These are phyloP conservation scores for Conticribra guillardii DNA, from an alignment of 108 stramenopile genomes.

Conservation along the genomic window DNA sequence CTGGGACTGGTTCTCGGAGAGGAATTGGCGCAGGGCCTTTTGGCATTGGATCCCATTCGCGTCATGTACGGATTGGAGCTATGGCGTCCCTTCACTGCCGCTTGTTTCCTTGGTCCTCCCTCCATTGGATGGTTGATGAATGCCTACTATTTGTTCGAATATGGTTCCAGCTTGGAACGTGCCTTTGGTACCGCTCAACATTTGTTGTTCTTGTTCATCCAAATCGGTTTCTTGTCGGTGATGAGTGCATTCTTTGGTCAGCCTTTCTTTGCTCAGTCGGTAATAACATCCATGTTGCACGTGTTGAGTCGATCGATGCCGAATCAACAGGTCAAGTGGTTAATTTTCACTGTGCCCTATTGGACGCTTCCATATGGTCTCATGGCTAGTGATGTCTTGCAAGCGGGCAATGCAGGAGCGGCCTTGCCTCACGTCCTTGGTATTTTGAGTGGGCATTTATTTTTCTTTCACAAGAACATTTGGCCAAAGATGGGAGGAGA, in stretches of 20 bases:
- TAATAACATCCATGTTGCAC: slow-evolving; percentile 90
- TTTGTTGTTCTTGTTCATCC: slow-evolving; percentile 73
- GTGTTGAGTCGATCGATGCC: slow-evolving; percentile 87
- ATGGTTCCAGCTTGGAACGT: slow-evolving; percentile 84
- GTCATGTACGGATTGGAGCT: slow-evolving; percentile 77
- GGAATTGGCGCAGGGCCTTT: slow-evolving; percentile 76
- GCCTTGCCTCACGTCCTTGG: slow-evolving; percentile 88
- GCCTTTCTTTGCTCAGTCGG: slow-evolving; percentile 80
- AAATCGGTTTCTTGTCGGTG: slow-evolving; percentile 60
- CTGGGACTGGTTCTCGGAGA: slow-evolving; percentile 82
- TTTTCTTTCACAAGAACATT: slow-evolving; percentile 80
- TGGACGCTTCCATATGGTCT: slow-evolving; percentile 89
- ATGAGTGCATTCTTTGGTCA: slow-evolving; percentile 70
- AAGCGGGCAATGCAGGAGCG: slow-evolving; percentile 69
- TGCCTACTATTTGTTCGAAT: slow-evolving; percentile 85
- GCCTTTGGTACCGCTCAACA: slow-evolving; percentile 84
- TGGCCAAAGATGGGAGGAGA: slow-evolving; percentile 86
- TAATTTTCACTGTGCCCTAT: slow-evolving; percentile 87
- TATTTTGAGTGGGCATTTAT: slow-evolving; percentile 88
- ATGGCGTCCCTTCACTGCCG: slow-evolving; percentile 88
- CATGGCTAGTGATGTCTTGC: slow-evolving; percentile 84
- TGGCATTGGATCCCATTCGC: slow-evolving; percentile 84
- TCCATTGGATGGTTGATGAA: slow-evolving; percentile 87
- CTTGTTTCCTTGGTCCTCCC: slow-evolving; percentile 85
- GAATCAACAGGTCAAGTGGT: slow-evolving; percentile 84